phyloP scores from a whole-genome alignment of 345 rosid genomes.

The Linum trigynum region DNA sequence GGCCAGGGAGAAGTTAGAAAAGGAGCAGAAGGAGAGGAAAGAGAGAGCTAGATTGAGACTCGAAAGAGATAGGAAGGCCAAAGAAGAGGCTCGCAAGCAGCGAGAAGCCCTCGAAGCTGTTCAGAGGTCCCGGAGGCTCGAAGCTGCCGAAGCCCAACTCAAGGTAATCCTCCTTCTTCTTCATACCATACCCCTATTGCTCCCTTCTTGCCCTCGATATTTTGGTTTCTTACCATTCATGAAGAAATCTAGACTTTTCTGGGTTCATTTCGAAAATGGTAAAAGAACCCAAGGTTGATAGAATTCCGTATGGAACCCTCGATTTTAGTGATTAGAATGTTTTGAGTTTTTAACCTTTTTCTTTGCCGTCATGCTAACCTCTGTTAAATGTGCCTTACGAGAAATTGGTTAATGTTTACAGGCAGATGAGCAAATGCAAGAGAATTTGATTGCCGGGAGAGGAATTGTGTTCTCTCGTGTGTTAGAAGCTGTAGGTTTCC shows the following conservation, averaged over 20 bases:
- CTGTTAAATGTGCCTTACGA: not conserved
- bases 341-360: not conserved
- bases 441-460: slow-evolving; percentile 53
- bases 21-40: slow-evolving; percentile 81
- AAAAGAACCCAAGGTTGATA: not conserved
- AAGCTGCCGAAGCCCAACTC: slow-evolving; percentile 64
- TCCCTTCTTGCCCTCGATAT: not conserved
- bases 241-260: not conserved
- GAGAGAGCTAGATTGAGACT: slow-evolving; percentile 57
- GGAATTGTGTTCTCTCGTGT: slow-evolving; percentile 56
- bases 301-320: not conserved
- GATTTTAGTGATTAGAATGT: not conserved
- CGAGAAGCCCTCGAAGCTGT: slow-evolving; percentile 87
- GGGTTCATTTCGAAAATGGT: too few species aligned
- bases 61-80: slow-evolving; percentile 63
- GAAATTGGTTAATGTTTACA: slow-evolving; percentile 17
- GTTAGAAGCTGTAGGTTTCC: slow-evolving; percentile 63
- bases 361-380: not conserved
- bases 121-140: slow-evolving; percentile 69
- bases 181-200: not conserved
- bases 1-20: slow-evolving; percentile 85
- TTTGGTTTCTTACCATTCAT: not conserved
- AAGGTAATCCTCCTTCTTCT: slow-evolving; percentile 34
- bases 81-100: slow-evolving; percentile 56
- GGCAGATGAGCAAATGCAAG: slow-evolving; percentile 73